Evolutionary conservation across 108 stramenopile species (phyloP).

Genomic region (Pseudonitzschia multiseries): DNA sequence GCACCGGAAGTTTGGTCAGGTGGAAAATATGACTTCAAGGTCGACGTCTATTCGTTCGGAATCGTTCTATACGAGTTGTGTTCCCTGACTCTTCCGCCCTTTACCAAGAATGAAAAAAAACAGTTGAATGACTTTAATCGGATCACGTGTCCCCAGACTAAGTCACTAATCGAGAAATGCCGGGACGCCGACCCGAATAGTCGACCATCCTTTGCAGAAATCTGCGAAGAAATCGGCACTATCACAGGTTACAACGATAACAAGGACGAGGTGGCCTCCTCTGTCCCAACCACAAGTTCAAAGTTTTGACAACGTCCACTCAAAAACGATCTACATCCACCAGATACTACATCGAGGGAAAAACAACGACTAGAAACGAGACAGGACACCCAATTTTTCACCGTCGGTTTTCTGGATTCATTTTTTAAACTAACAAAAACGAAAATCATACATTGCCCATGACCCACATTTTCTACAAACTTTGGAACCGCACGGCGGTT

Average conservation of each 20-base stretch:
- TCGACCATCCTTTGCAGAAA: conserved; percentile 28
- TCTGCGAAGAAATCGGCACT: background rate
- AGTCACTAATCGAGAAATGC: conserved; percentile 27
- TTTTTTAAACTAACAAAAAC: too few species aligned
- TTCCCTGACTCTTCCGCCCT: conserved; percentile 36
- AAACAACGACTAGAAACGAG: too few species aligned
- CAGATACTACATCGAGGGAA: too few species aligned
- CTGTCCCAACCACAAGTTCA: too few species aligned
- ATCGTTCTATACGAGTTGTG: conserved; percentile 46
- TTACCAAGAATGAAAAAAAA: conserved; percentile 13
- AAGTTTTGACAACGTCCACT: too few species aligned
- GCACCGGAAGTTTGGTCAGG: conserved; percentile 44
- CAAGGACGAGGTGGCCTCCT: background rate
- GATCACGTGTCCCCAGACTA: conserved; percentile 7
- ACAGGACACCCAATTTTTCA: too few species aligned
- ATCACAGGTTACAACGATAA: background rate
- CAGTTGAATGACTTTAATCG: background rate
- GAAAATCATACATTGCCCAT: too few species aligned
- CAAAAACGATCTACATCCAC: too few species aligned
- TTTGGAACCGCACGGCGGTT: too few species aligned
- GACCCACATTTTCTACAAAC: too few species aligned
- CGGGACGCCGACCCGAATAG: conserved; percentile 22
- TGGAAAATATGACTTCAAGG: conserved; percentile 34
- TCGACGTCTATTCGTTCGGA: conserved; percentile 60
- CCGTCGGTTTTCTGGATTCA: too few species aligned